Conservation (phyloP, 192 early-diverging fungal species). For the Entomortierella parvispora region DNA sequence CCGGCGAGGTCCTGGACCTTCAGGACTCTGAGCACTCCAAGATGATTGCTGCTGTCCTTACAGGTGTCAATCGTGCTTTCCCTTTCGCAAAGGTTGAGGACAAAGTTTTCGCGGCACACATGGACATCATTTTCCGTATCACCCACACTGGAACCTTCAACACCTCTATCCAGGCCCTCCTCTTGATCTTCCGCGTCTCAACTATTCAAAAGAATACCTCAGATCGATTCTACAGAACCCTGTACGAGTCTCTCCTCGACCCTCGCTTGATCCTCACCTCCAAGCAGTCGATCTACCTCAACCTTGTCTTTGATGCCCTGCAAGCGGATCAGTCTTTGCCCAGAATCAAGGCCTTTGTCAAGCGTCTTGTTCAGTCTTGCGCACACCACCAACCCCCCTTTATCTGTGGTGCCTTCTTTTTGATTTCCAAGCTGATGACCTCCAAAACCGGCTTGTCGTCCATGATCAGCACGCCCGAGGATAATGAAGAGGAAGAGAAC, state of each 20-base stretch:
- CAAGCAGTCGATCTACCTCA: slow-evolving; percentile 94
- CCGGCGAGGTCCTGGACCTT: slow-evolving; percentile 43
- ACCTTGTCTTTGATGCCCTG: slow-evolving; percentile 88
- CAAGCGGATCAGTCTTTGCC: slow-evolving; percentile 73
- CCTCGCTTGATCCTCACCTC: slow-evolving; percentile 77
- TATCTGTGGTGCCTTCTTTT: slow-evolving; percentile 85
- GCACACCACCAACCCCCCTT: slow-evolving; percentile 80
- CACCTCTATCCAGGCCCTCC: slow-evolving; percentile 92
- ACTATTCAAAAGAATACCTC: slow-evolving; percentile 57
- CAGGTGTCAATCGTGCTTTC: slow-evolving; percentile 95
- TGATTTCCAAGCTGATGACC: slow-evolving; percentile 75
- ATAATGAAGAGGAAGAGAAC: slow-evolving; percentile 74
- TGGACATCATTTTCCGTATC: slow-evolving; percentile 92
- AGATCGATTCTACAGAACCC: slow-evolving; percentile 91
- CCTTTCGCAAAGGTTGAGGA: slow-evolving; percentile 89
- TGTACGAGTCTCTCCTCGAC: slow-evolving; percentile 92
- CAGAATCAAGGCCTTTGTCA: slow-evolving; percentile 87
- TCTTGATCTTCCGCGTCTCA: slow-evolving; percentile 85
- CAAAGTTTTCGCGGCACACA: slow-evolving; percentile 76
- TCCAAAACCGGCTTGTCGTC: slow-evolving; percentile 64
- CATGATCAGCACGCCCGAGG: slow-evolving; percentile 77
- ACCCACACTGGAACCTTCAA: slow-evolving; percentile 91
- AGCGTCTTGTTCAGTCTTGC: slow-evolving; percentile 87
- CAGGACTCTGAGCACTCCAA: slow-evolving; percentile 80
- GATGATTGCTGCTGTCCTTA: slow-evolving; percentile 90